Conservation (phyloP, 2,329 filamentous ascomycete species). For the Clathrospora elynae region DNA sequence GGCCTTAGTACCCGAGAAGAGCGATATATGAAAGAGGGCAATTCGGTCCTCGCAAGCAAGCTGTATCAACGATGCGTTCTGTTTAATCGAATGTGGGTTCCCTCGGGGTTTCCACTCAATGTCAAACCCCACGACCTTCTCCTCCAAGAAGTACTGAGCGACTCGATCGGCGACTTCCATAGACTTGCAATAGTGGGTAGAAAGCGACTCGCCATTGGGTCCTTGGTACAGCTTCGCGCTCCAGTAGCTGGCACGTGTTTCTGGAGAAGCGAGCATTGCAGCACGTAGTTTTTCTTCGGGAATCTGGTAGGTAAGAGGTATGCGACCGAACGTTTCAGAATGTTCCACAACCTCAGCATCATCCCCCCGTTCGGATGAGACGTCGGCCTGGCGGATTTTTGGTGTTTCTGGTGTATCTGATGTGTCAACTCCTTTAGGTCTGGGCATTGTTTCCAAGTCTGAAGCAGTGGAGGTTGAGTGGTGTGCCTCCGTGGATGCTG, state of each 20-base stretch:
- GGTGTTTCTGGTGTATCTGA: no score
- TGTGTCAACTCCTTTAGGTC: background rate
- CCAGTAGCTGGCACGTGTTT: conserved; percentile 60
- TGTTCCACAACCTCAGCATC: conserved; percentile 24
- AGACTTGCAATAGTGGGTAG: conserved; percentile 77
- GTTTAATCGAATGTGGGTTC: conserved; percentile 63
- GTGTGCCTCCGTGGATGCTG: background rate
- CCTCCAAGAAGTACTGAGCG: conserved; percentile 68
- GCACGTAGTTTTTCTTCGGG: conserved; percentile 33
- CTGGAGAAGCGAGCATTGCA: conserved; percentile 39
- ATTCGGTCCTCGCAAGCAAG: conserved; percentile 78
- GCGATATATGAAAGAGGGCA: conserved; percentile 78
- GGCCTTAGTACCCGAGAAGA: conserved; percentile 42
- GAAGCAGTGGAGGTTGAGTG: background rate
- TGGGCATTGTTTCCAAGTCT: background rate
- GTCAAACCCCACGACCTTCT: conserved; percentile 82
- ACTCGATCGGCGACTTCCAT: conserved; percentile 70
- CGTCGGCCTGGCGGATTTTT: no score
- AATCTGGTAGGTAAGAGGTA: conserved; percentile 41
- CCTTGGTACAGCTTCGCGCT: conserved; percentile 69
- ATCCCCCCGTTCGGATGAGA: conserved; percentile 4
- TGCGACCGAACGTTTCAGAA: no score
- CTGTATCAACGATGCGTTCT: conserved; percentile 84
- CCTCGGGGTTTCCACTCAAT: conserved; percentile 74
- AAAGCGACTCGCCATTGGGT: conserved; percentile 59